phyloP scores from a whole-genome alignment of 1,284 basidiomycete species.

The Somion occarium region DNA sequence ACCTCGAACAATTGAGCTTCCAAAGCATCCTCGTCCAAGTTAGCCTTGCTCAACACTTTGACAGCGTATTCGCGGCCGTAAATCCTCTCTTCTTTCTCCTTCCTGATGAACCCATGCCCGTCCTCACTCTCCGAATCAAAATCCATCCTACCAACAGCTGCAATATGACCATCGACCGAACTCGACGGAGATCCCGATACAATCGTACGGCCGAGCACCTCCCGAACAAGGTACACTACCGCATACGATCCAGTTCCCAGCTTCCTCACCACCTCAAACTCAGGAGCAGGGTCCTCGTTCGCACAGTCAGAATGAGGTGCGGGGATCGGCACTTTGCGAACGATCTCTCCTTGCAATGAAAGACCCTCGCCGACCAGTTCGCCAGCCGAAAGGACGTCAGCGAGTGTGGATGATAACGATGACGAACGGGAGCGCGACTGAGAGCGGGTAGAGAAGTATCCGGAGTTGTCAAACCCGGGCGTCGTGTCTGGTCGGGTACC shows the following conservation, averaged over 20 bases:
- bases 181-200: slow-evolving; percentile 26
- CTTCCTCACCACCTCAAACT: slow-evolving; percentile 80
- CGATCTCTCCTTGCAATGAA: slow-evolving; percentile 55
- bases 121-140: slow-evolving; percentile 12
- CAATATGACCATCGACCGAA: slow-evolving; percentile 51
- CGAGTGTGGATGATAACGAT: slow-evolving; percentile 41
- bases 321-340: slow-evolving; percentile 47
- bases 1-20: slow-evolving; percentile 88
- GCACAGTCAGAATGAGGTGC: slow-evolving; percentile 26
- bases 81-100: slow-evolving; percentile 1
- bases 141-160: slow-evolving; percentile 47
- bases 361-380: slow-evolving; percentile 68
- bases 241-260: slow-evolving; percentile 90
- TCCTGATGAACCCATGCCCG: background rate
- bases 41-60: slow-evolving; percentile 93
- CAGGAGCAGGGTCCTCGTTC: slow-evolving; percentile 47
- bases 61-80: slow-evolving; percentile 91
- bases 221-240: slow-evolving; percentile 89
- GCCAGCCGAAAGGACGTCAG: slow-evolving; percentile 65
- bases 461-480: slow-evolving; percentile 5
- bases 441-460: slow-evolving; percentile 6
- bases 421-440: slow-evolving; percentile 27
- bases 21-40: slow-evolving; percentile 84
- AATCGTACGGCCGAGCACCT: slow-evolving; percentile 60
- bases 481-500: slow-evolving; percentile 11